These are phyloP conservation scores for Curvularia lunata DNA, from an alignment of 2,329 filamentous ascomycete species.

Conservation along the genomic window DNA sequence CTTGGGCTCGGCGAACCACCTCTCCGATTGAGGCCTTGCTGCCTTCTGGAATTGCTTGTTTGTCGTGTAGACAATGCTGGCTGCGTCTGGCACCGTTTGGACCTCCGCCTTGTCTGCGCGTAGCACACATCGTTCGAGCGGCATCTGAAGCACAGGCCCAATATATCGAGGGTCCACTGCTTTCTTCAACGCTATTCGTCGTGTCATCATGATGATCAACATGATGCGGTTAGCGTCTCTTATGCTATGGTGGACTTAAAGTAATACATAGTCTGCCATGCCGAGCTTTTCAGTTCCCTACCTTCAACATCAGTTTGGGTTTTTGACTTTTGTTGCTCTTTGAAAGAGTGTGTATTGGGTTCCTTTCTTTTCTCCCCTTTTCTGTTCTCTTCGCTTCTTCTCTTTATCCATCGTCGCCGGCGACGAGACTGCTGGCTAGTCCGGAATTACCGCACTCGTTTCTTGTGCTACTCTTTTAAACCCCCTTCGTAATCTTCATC, in stretches of 20 bases:
- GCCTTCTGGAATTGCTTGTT: slow-evolving; percentile 35
- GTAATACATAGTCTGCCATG: slow-evolving; percentile 36
- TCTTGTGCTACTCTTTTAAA: slow-evolving; percentile 15
- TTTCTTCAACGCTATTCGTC: slow-evolving; percentile 31
- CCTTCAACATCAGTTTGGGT: slow-evolving; percentile 25
- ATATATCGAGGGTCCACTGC: slow-evolving; percentile 36
- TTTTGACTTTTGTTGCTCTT: slow-evolving; percentile 40
- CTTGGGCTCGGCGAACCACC: slow-evolving; percentile 18
- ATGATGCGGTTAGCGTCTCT: slow-evolving; percentile 36
- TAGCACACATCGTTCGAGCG: slow-evolving; percentile 34
- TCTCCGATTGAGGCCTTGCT: slow-evolving; percentile 33
- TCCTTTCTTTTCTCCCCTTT: slow-evolving; percentile 27
- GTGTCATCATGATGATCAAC: slow-evolving; percentile 37
- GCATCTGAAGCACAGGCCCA: slow-evolving; percentile 41
- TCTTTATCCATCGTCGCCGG: slow-evolving; percentile 41
- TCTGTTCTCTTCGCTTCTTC: slow-evolving; percentile 22
- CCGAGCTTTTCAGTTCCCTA: slow-evolving; percentile 36
- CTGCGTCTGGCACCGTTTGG: slow-evolving; percentile 41
- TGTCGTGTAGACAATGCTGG: slow-evolving; percentile 24
- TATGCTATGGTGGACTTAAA: slow-evolving; percentile 34
- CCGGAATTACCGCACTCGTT: slow-evolving; percentile 24
- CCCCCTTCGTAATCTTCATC: slow-evolving; percentile 25
- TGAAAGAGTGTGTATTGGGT: slow-evolving; percentile 41
- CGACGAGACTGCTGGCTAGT: slow-evolving; percentile 44
- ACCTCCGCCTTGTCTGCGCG: slow-evolving; percentile 41